phyloP scores from a whole-genome alignment of 306 rosid species.

The Rubus idaeus region DNA sequence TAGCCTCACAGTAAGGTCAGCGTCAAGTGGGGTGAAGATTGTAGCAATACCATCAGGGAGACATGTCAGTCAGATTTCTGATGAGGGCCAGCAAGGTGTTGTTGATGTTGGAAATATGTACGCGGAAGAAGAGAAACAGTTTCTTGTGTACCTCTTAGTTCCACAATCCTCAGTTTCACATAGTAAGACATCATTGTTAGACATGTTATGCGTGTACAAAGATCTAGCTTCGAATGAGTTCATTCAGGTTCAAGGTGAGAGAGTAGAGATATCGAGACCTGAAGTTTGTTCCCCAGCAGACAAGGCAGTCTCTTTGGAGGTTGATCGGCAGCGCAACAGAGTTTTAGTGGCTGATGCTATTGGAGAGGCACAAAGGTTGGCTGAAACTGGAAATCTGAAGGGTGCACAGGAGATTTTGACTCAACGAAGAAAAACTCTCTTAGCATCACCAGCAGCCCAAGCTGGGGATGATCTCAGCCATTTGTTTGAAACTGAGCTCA shows the following conservation, averaged over 20 bases:
- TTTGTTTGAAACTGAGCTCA: not conserved
- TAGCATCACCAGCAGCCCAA: not conserved
- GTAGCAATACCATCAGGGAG: not conserved
- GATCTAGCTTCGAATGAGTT: not conserved
- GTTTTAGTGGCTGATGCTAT: not conserved
- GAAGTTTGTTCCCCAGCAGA: not conserved
- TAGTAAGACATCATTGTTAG: not conserved
- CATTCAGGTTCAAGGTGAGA: not conserved
- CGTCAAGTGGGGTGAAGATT: conserved; percentile 5
- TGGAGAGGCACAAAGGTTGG: not conserved
- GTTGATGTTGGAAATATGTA: conserved; percentile 20
- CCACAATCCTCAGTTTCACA: not conserved
- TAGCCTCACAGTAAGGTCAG: conserved; percentile 18
- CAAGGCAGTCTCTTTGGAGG: not conserved
- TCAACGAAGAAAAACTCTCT: not conserved
- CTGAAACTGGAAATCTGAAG: not conserved
- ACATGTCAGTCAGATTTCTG: conserved; percentile 6
- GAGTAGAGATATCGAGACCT: not conserved
- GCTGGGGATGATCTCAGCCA: not conserved
- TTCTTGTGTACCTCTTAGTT: conserved; percentile 23
- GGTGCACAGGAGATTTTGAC: not conserved
- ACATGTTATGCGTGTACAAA: not conserved
- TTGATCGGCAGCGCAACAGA: not conserved
- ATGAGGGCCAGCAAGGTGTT: conserved; percentile 15
- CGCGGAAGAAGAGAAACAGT: conserved; percentile 26